Conservation (phyloP, 2,329 filamentous ascomycete species). For the Pseudofabraea citricarpa region DNA sequence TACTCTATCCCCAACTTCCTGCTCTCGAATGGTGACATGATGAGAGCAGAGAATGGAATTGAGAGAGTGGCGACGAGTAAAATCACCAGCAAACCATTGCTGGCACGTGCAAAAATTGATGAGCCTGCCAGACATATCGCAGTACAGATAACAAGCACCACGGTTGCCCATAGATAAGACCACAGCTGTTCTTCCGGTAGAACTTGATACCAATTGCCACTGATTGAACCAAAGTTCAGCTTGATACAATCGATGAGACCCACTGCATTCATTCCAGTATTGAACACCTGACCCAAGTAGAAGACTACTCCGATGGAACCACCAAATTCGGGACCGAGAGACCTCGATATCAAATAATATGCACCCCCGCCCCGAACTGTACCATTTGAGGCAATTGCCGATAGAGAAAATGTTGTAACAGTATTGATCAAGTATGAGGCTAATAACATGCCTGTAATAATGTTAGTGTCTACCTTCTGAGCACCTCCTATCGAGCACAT, state of each 20-base stretch:
- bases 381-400: constrained; percentile 84
- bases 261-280: constrained; percentile 82
- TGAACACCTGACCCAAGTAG: constrained; percentile 85
- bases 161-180: constrained; percentile 70
- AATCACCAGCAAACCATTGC: constrained; percentile 69
- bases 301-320: constrained; percentile 85
- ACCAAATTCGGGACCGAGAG: constrained; percentile 81
- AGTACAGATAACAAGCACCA: constrained; percentile 67
- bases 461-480: constrained; percentile 23
- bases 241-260: constrained; percentile 79
- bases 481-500: no score
- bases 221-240: constrained; percentile 61
- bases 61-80: constrained; percentile 71
- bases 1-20: constrained; percentile 62
- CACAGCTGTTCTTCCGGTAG: constrained; percentile 72
- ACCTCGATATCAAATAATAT: constrained; percentile 84
- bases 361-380: constrained; percentile 84
- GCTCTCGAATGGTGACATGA: constrained; percentile 64
- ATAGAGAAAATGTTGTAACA: constrained; percentile 81
- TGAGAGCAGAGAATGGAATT: constrained; percentile 73
- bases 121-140: constrained; percentile 75
- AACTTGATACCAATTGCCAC: constrained; percentile 51
- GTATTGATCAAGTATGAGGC: constrained; percentile 76
- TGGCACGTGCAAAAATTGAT: constrained; percentile 73
- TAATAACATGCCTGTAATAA: constrained; percentile 58